phyloP scores from a whole-genome alignment of 768 basidiomycete genomes.

The Pleurotus cornucopiae region DNA sequence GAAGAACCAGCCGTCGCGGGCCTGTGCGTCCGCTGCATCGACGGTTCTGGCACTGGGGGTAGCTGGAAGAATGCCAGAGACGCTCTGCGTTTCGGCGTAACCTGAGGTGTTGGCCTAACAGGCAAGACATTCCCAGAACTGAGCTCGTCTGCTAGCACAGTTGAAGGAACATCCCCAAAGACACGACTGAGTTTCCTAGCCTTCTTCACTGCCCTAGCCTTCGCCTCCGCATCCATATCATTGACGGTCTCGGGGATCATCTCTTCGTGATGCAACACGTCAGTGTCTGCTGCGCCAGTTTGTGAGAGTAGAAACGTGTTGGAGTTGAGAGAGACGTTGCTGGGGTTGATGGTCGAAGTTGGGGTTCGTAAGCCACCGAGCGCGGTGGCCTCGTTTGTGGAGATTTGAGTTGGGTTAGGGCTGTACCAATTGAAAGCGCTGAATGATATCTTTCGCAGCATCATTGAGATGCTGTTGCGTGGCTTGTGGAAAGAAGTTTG shows the following conservation, averaged over 20 bases:
- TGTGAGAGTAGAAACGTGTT: background rate
- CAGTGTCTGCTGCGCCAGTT: background rate
- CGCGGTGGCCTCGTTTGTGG: background rate
- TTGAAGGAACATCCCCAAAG: slow-evolving; percentile 31
- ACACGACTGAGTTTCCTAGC: slow-evolving; percentile 39
- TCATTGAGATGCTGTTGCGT: slow-evolving; percentile 4
- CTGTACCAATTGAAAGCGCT: background rate
- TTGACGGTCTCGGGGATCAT: slow-evolving; percentile 24
- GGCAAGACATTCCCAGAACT: too few species aligned
- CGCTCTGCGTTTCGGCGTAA: background rate
- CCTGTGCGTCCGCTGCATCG: background rate
- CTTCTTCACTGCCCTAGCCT: slow-evolving; percentile 35
- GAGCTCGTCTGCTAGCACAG: slow-evolving; percentile 2
- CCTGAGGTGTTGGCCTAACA: background rate
- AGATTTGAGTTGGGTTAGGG: background rate
- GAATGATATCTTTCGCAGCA: slow-evolving; percentile 1
- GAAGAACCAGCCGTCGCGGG: slow-evolving; percentile 1
- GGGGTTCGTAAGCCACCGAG: background rate
- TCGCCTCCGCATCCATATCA: slow-evolving; percentile 28
- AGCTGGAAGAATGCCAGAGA: slow-evolving; percentile 2
- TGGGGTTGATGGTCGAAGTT: background rate
- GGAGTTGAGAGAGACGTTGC: slow-evolving; percentile 5
- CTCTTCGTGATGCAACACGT: background rate
- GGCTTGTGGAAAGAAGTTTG: background rate
- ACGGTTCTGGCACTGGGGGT: background rate